Conservation (phyloP, 176 grass and related monocot species). For the Phoenix roebelenii region DNA sequence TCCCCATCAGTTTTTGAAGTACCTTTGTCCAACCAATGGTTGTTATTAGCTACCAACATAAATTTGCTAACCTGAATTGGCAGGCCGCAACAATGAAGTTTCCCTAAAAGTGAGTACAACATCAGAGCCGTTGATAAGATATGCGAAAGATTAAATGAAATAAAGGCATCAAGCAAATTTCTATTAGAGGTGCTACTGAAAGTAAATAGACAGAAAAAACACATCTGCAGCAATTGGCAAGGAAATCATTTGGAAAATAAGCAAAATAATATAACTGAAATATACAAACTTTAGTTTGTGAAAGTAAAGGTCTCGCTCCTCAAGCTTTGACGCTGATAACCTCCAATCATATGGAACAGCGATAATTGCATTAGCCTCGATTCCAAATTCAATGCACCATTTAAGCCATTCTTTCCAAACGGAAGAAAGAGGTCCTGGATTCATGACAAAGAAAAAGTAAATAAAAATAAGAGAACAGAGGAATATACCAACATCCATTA, state of each 20-base stretch:
- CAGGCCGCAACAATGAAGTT: too few species aligned
- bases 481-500: not conserved
- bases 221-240: not conserved
- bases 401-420: constrained; percentile 99
- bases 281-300: constrained; percentile 88
- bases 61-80: too few species aligned
- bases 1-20: too few species aligned
- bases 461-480: constrained; percentile 6
- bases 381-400: constrained; percentile 98
- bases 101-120: too few species aligned
- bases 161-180: too few species aligned
- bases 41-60: too few species aligned
- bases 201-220: not conserved
- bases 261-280: constrained; percentile 8
- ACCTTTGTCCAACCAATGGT: too few species aligned
- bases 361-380: constrained; percentile 93
- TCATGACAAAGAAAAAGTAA: constrained; percentile 26
- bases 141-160: too few species aligned
- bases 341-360: constrained; percentile 97
- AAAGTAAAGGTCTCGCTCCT: constrained; percentile 94
- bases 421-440: constrained; percentile 82
- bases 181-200: too few species aligned
- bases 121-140: too few species aligned
- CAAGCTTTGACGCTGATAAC: constrained; percentile 67
- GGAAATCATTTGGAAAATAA: constrained; percentile 8